These are phyloP conservation scores for Calonectria crousiana DNA, from an alignment of 2,329 filamentous ascomycete species.

Conservation along the genomic window DNA sequence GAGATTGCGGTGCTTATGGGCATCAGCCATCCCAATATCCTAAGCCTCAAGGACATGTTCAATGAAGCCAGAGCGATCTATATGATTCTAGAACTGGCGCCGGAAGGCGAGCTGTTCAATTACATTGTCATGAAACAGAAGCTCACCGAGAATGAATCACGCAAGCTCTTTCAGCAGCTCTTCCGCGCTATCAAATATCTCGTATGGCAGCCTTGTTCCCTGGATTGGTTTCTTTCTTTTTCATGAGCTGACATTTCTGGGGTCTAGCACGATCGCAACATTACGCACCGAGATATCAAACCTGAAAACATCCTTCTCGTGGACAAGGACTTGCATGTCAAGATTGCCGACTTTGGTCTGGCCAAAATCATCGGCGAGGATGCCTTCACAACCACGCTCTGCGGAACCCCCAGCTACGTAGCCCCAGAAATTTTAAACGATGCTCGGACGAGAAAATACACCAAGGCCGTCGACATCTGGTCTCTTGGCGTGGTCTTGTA, in stretches of 20 bases:
- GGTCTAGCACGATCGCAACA: slow-evolving; percentile 85
- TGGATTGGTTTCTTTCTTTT: not conserved
- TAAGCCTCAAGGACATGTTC: slow-evolving; percentile 95
- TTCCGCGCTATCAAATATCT: slow-evolving; percentile 91
- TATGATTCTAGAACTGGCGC: slow-evolving; percentile 84
- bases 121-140: slow-evolving; percentile 88
- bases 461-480: slow-evolving; percentile 87
- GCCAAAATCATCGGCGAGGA: slow-evolving; percentile 92
- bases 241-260: not conserved
- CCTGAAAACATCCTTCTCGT: slow-evolving; percentile 72
- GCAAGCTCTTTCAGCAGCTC: slow-evolving; percentile 85
- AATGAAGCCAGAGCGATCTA: slow-evolving; percentile 81
- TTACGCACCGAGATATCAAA: slow-evolving; percentile 90
- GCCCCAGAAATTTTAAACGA: slow-evolving; percentile 85
- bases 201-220: slow-evolving; percentile 62
- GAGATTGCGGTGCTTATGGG: slow-evolving; percentile 97
- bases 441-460: slow-evolving; percentile 74
- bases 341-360: slow-evolving; percentile 84
- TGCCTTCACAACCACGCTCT: slow-evolving; percentile 90
- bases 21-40: slow-evolving; percentile 90
- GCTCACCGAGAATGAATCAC: slow-evolving; percentile 80
- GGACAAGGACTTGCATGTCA: slow-evolving; percentile 71
- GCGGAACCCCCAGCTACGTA: slow-evolving; percentile 76
- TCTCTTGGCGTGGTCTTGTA: slow-evolving; percentile 88
- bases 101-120: slow-evolving; percentile 92